A percentile compares a stretch with the other conserved stretches of the same genome.
Evolutionary conservation across 768 basidiomycete genomes (phyloP).

Genomic region (Kwoniella sp.): DNA sequence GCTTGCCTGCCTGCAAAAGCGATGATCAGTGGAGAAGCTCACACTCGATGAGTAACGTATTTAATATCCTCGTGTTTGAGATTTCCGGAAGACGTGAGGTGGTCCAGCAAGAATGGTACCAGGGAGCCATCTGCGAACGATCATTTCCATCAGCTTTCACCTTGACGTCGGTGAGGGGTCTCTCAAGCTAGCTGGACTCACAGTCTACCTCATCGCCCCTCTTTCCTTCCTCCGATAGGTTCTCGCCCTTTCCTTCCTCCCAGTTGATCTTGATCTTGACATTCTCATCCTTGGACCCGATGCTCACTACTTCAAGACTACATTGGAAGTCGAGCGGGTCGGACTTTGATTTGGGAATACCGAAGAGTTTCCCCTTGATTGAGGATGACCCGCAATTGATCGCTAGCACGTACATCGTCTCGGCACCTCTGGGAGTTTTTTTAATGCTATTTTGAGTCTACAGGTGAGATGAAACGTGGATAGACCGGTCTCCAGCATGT

Average conservation of each 20-base stretch:
- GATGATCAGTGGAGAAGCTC: slow-evolving; percentile 13
- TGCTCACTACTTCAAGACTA: slow-evolving; percentile 38
- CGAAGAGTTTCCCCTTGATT: slow-evolving; percentile 76
- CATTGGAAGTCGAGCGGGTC: slow-evolving; percentile 40
- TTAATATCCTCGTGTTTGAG: slow-evolving; percentile 54
- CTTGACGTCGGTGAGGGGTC: no score
- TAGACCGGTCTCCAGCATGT: no score
- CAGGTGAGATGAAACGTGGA: no score
- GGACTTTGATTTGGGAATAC: slow-evolving; percentile 35
- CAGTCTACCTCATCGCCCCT: slow-evolving; percentile 50
- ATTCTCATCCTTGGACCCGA: slow-evolving; percentile 55
- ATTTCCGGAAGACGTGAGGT: slow-evolving; percentile 31
- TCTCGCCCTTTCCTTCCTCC: slow-evolving; percentile 34
- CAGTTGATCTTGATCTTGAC: slow-evolving; percentile 57
- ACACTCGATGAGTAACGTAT: slow-evolving; percentile 56
- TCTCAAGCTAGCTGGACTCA: slow-evolving; percentile 20
- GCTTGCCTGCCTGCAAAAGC: slow-evolving; percentile 53
- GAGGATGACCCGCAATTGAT: slow-evolving; percentile 83
- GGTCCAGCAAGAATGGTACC: slow-evolving; percentile 45
- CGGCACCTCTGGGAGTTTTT: no score
- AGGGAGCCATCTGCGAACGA: slow-evolving; percentile 52
- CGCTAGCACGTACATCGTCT: slow-evolving; percentile 62
- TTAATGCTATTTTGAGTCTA: no score
- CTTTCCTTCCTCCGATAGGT: slow-evolving; percentile 44
- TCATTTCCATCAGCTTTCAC: no score